phyloP scores from a whole-genome alignment of 2,329 filamentous ascomycete species.

The Colletotrichum kahawae region DNA sequence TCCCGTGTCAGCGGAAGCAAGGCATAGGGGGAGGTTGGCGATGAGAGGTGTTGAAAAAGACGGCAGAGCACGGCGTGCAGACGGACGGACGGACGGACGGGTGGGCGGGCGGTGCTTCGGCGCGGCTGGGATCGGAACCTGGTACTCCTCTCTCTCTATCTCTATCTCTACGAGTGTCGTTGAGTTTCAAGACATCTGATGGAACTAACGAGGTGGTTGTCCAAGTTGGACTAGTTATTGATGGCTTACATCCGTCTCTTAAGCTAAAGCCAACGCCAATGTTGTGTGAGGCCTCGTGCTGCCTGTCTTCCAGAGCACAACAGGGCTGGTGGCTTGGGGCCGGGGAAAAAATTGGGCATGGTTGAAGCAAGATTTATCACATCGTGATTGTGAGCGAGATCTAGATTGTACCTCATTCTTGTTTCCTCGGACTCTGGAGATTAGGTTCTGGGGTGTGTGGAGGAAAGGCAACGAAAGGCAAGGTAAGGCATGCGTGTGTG shows the following conservation, averaged over 20 bases:
- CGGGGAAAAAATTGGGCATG: not conserved
- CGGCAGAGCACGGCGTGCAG: not conserved
- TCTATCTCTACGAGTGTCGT: not conserved
- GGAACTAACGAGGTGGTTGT: conserved; percentile 15
- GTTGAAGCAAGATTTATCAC: conserved; percentile 16
- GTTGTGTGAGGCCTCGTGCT: not conserved
- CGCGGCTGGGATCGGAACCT: not conserved
- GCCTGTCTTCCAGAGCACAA: not conserved
- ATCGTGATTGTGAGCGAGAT: conserved; percentile 11
- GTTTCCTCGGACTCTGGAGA: not conserved
- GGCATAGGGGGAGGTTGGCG: not conserved
- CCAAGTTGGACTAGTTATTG: conserved; percentile 10
- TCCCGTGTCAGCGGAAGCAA: not conserved
- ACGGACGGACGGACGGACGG: not conserved
- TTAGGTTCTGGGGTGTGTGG: not conserved
- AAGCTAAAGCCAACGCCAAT: not conserved
- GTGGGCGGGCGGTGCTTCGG: not conserved
- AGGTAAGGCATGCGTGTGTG: not conserved
- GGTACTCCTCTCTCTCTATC: not conserved
- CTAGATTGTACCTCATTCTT: not conserved
- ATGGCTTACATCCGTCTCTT: not conserved
- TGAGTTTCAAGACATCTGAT: not conserved
- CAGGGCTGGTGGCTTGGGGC: not conserved
- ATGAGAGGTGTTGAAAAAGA: not conserved
- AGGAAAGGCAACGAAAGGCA: not conserved